Percentiles rank a stretch among this genome's conserved stretches.
These are phyloP conservation scores for Umbelopsis sp. DNA, from an alignment of 192 early-diverging fungal genomes.

Conservation along the genomic window DNA sequence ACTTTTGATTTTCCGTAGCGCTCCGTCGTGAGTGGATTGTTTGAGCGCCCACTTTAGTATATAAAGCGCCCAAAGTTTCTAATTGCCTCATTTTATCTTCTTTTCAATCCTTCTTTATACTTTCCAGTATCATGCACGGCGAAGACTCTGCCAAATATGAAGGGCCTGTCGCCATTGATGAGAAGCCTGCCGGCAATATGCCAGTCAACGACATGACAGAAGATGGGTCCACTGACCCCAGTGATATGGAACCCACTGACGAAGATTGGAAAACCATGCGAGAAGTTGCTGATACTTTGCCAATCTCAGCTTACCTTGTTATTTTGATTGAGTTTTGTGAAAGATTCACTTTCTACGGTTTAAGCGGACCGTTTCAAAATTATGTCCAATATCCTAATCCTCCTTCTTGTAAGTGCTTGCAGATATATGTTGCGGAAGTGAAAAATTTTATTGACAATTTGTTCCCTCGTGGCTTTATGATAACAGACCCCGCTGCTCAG, in stretches of 20 bases:
- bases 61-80: no score
- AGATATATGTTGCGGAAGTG: neutral
- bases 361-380: conserved; percentile 57
- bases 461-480: conserved; percentile 5
- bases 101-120: no score
- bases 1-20: no score
- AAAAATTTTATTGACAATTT: conserved; percentile 17
- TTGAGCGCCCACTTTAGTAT: no score
- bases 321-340: conserved; percentile 66
- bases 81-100: no score
- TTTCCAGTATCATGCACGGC: no score
- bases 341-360: conserved; percentile 69
- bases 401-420: conserved; percentile 28
- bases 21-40: no score
- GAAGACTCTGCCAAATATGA: no score
- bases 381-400: conserved; percentile 35
- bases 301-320: conserved; percentile 55
- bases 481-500: conserved; percentile 39
- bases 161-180: no score
- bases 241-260: conserved; percentile 54
- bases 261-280: conserved; percentile 61
- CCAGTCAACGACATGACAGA: conserved; percentile 15
- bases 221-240: conserved; percentile 25
- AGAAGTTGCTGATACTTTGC: conserved; percentile 64
- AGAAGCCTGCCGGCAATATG: neutral